These are phyloP conservation scores for Phyllosticta capitalensis DNA, from an alignment of 2,329 filamentous ascomycete species.

Conservation along the genomic window DNA sequence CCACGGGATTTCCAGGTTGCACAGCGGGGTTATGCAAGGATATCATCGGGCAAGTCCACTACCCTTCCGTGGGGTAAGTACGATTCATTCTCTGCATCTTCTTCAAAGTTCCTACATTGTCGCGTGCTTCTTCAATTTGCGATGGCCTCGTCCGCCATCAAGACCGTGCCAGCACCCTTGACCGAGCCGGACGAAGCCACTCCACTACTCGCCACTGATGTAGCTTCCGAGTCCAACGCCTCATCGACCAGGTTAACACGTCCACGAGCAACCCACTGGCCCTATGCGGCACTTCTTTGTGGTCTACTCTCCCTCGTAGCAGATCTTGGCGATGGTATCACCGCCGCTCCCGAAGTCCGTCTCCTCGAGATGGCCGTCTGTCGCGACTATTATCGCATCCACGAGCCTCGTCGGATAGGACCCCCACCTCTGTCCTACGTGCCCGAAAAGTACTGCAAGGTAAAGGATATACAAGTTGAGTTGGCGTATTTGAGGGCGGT, in stretches of 20 bases:
- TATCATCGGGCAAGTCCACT: not conserved
- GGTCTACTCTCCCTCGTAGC: not conserved
- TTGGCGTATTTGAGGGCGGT: slow-evolving; percentile 5
- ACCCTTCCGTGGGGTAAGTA: not conserved
- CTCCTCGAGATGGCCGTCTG: slow-evolving; percentile 8
- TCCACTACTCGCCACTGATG: not conserved
- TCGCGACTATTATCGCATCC: slow-evolving; percentile 1
- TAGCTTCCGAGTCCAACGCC: not conserved
- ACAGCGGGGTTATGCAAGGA: not conserved
- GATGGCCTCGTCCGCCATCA: not conserved
- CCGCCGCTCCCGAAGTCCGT: slow-evolving; percentile 5
- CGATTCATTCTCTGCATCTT: not conserved
- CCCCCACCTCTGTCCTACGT: slow-evolving; percentile 5
- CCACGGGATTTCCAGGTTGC: not conserved
- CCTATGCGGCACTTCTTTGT: not conserved
- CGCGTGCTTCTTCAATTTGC: not conserved
- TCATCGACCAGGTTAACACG: not conserved
- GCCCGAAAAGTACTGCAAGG: slow-evolving; percentile 3
- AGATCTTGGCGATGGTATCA: slow-evolving; percentile 1
- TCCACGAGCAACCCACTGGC: not conserved
- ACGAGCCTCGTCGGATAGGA: not conserved
- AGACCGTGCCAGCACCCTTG: not conserved
- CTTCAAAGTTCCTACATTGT: not conserved
- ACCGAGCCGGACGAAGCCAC: not conserved
- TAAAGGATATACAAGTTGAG: slow-evolving; percentile 5